A percentile compares a stretch with the other conserved stretches of the same genome.
phyloP scores from a whole-genome alignment of 495 filamentous ascomycete genomes.

The Massariosphaeria phaeospora region DNA sequence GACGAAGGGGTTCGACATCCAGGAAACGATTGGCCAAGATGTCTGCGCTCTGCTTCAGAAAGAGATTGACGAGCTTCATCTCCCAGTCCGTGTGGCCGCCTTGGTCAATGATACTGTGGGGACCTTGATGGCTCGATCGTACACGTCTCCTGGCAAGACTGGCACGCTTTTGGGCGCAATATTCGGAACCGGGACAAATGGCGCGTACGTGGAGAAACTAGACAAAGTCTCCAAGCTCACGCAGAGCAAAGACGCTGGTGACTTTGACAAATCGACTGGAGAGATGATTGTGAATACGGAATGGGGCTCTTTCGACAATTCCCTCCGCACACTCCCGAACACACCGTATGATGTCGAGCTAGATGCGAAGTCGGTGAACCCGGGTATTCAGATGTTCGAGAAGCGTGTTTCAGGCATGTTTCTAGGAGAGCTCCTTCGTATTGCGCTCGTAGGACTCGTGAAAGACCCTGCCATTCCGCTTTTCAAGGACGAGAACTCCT shows the following conservation, averaged over 20 bases:
- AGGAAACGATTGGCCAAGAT: slow-evolving; percentile 87
- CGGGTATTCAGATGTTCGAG: slow-evolving; percentile 97
- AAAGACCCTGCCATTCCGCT: slow-evolving; percentile 56
- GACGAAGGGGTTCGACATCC: slow-evolving; percentile 98
- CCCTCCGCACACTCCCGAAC: slow-evolving; percentile 75
- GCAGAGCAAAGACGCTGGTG: slow-evolving; percentile 46
- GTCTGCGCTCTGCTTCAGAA: slow-evolving; percentile 83
- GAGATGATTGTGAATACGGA: slow-evolving; percentile 98
- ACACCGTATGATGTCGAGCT: slow-evolving; percentile 77
- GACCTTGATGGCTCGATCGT: slow-evolving; percentile 94
- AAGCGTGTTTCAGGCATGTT: slow-evolving; percentile 99
- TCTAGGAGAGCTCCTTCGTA: slow-evolving; percentile 85
- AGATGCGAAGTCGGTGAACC: slow-evolving; percentile 78
- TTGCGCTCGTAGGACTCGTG: slow-evolving; percentile 59
- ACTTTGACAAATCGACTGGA: slow-evolving; percentile 74
- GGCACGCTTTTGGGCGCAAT: slow-evolving; percentile 87
- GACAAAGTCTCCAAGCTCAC: slow-evolving; percentile 61
- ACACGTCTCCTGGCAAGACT: slow-evolving; percentile 84
- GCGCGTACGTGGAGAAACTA: slow-evolving; percentile 81
- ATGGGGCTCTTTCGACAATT: slow-evolving; percentile 98
- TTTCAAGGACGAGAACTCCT: slow-evolving; percentile 65
- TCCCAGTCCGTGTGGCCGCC: slow-evolving; percentile 89
- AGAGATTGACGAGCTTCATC: slow-evolving; percentile 81
- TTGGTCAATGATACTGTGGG: slow-evolving; percentile 97
- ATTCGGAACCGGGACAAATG: slow-evolving; percentile 91